phyloP scores from a whole-genome alignment of 2,329 filamentous ascomycete genomes.

The Pseudogymnoascus sp. region DNA sequence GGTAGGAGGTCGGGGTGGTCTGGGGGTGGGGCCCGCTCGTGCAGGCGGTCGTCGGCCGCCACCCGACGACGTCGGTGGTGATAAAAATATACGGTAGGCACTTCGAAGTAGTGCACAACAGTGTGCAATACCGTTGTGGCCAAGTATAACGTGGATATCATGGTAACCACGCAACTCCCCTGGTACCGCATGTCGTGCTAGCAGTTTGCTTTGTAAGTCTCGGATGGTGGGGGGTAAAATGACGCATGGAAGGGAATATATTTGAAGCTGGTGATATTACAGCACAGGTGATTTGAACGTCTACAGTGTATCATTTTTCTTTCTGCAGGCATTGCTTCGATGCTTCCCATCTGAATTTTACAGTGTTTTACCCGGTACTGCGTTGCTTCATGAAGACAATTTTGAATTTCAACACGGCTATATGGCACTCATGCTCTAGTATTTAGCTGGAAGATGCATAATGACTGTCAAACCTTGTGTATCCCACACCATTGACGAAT shows the following conservation, averaged over 20 bases:
- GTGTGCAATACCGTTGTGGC: neutral
- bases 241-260: too few relatives aligned
- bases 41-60: too few relatives aligned
- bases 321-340: too few relatives aligned
- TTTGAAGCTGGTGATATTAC: too few relatives aligned
- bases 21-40: too few relatives aligned
- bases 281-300: too few relatives aligned
- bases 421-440: neutral
- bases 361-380: too few relatives aligned
- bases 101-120: neutral
- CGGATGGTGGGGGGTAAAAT: too few relatives aligned
- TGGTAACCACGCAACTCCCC: neutral
- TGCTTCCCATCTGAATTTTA: too few relatives aligned
- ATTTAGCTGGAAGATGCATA: neutral
- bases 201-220: neutral
- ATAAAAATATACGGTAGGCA: neutral
- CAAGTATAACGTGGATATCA: neutral
- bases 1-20: too few relatives aligned
- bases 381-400: neutral
- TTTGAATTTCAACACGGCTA: neutral
- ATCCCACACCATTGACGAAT: constrained; percentile 32
- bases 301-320: too few relatives aligned
- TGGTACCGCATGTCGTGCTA: neutral
- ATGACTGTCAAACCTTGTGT: constrained; percentile 15
- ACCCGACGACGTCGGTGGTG: too few relatives aligned